phyloP scores from a whole-genome alignment of 371 early-diverging fungal species.

The Circinella umbellata region DNA sequence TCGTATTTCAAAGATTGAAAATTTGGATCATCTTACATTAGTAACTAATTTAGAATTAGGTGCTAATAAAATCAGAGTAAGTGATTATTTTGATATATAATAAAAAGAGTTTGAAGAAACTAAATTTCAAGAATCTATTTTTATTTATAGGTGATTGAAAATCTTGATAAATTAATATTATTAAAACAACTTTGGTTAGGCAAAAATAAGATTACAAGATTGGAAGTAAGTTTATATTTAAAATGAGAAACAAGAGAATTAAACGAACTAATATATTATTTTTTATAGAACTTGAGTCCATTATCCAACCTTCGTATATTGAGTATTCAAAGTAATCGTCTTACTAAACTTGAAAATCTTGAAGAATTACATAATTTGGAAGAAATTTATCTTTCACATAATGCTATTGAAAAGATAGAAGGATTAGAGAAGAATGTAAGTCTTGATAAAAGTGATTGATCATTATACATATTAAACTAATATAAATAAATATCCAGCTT shows the following conservation, averaged over 20 bases:
- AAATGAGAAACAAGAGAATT: background rate
- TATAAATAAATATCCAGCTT: too few relatives aligned
- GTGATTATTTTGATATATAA: constrained; percentile 1
- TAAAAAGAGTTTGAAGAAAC: too few relatives aligned
- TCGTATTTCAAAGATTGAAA: constrained; percentile 79
- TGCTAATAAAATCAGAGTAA: constrained; percentile 89
- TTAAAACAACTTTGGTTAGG: constrained; percentile 94
- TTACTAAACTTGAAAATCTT: constrained; percentile 76
- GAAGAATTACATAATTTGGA: constrained; percentile 75
- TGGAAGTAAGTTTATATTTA: constrained; percentile 61
- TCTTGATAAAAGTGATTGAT: background rate
- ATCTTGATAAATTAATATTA: constrained; percentile 76
- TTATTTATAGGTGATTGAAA: constrained; percentile 74
- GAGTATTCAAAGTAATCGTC: constrained; percentile 87
- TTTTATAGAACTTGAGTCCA: constrained; percentile 37
- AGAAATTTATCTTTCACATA: constrained; percentile 91
- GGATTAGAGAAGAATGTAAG: constrained; percentile 77
- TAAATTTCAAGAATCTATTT: too few relatives aligned
- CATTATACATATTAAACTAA: too few relatives aligned
- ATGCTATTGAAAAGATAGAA: constrained; percentile 74
- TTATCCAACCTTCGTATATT: constrained; percentile 73
- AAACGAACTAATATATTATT: background rate
- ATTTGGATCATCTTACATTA: constrained; percentile 66
- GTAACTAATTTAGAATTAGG: constrained; percentile 91
- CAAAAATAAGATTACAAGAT: constrained; percentile 92